Conservation (phyloP, 2,329 filamentous ascomycete species). For the Gremmenia infestans region DNA sequence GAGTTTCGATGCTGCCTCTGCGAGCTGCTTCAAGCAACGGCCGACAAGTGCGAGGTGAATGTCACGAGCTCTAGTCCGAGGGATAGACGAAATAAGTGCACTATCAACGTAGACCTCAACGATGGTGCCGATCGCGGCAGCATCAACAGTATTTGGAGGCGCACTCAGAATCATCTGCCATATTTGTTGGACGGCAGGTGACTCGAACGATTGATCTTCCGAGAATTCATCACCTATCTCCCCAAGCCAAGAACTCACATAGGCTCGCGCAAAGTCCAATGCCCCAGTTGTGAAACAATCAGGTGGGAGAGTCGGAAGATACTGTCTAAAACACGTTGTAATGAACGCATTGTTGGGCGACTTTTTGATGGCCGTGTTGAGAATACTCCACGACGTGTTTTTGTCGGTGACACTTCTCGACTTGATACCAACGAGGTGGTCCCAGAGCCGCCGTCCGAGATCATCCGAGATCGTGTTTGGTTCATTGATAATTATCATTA, state of each 20-base stretch:
- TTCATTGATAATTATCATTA: constrained; percentile 54
- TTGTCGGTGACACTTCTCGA: constrained; percentile 57
- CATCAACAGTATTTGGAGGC: constrained; percentile 59
- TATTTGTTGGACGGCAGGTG: constrained; percentile 61
- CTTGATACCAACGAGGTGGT: constrained; percentile 61
- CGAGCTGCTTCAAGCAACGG: constrained; percentile 67
- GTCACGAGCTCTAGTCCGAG: constrained; percentile 45
- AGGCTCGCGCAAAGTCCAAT: constrained; percentile 56
- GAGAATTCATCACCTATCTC: constrained; percentile 43
- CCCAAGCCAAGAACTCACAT: constrained; percentile 45
- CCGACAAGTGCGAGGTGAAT: constrained; percentile 67
- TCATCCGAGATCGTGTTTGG: constrained; percentile 57
- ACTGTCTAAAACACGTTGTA: constrained; percentile 46
- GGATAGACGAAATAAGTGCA: constrained; percentile 44
- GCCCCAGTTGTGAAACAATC: constrained; percentile 55
- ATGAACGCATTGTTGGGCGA: constrained; percentile 52
- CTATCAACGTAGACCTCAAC: constrained; percentile 69
- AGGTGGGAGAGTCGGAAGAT: constrained; percentile 53
- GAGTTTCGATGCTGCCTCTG: constrained; percentile 54
- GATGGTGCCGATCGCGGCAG: constrained; percentile 62
- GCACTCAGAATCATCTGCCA: constrained; percentile 77
- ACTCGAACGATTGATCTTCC: constrained; percentile 47
- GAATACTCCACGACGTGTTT: constrained; percentile 62
- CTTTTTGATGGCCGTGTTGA: constrained; percentile 46
- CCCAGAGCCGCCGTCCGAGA: constrained; percentile 64